These are phyloP conservation scores for Lactarius tabidus DNA, from an alignment of 768 basidiomycete genomes.

Conservation along the genomic window DNA sequence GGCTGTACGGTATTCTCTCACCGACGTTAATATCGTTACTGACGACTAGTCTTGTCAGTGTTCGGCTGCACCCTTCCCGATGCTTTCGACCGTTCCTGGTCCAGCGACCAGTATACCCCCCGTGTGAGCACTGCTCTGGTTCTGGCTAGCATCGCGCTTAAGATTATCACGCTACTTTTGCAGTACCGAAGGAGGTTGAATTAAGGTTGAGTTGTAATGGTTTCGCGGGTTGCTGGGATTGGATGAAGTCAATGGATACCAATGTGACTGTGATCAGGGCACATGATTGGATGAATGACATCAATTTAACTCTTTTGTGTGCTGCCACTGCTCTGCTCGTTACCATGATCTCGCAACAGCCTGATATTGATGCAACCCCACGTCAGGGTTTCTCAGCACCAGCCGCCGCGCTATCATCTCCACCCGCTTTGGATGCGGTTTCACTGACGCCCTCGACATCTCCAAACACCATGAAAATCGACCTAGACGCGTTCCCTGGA, in stretches of 20 bases:
- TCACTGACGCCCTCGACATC: neutral
- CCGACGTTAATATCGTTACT: neutral
- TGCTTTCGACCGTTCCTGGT: slow-evolving; percentile 33
- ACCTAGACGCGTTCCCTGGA: neutral
- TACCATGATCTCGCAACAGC: neutral
- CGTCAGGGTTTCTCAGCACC: neutral
- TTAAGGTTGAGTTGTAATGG: neutral
- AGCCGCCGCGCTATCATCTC: neutral
- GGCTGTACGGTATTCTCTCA: slow-evolving; percentile 9
- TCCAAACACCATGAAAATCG: slow-evolving; percentile 1
- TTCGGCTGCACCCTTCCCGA: slow-evolving; percentile 36
- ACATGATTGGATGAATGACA: neutral
- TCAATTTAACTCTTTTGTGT: neutral
- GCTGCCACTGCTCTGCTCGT: neutral
- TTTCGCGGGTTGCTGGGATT: neutral
- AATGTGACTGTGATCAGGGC: neutral
- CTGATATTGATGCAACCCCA: neutral
- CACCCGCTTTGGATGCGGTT: neutral
- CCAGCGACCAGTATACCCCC: slow-evolving; percentile 33
- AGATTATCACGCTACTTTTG: neutral
- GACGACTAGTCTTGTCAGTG: slow-evolving; percentile 28
- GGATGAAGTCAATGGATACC: neutral
- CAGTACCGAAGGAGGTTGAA: neutral
- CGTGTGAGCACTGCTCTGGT: slow-evolving; percentile 29
- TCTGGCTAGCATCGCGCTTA: neutral